Percentiles rank a stretch among this genome's conserved stretches.
phyloP scores from a whole-genome alignment of 805 yeast genomes.

The Kodamaea lidongshanica region DNA sequence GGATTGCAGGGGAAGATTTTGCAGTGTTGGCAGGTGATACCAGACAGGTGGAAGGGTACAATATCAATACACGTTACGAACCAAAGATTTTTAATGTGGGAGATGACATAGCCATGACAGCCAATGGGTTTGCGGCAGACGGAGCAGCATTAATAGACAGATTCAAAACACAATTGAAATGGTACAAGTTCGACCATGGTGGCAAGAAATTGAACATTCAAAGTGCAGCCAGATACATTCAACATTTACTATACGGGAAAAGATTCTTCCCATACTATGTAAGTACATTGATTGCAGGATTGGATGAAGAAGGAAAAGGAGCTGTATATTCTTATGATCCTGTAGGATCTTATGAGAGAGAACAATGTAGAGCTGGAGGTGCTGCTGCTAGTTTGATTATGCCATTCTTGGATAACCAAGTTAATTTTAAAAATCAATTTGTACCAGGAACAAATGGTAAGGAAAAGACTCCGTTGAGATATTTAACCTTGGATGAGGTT shows the following conservation, averaged over 20 bases:
- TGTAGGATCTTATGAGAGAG: constrained; percentile 95
- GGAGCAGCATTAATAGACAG: constrained; percentile 77
- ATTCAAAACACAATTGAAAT: constrained; percentile 63
- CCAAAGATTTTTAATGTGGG: constrained; percentile 88
- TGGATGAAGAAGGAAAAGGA: constrained; percentile 88
- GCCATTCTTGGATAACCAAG: constrained; percentile 98
- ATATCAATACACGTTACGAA: constrained; percentile 87
- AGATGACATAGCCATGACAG: constrained; percentile 78
- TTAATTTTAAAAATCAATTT: constrained; percentile 87
- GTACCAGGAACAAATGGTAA: constrained; percentile 68
- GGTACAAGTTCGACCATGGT: constrained; percentile 87
- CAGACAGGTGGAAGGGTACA: constrained; percentile 91
- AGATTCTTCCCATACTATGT: constrained; percentile 97
- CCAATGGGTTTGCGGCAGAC: constrained; percentile 96
- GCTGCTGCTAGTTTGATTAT: constrained; percentile 93
- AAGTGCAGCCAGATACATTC: constrained; percentile 85
- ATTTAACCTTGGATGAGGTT: constrained; percentile 76
- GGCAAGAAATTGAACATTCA: constrained; percentile 60
- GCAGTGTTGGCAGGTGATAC: constrained; percentile 98
- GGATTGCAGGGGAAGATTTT: constrained; percentile 96
- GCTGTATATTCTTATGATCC: constrained; percentile 96
- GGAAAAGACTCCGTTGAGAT: constrained; percentile 54
- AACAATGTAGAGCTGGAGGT: constrained; percentile 96
- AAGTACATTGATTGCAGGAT: constrained; percentile 89
- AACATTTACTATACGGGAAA: constrained; percentile 84